Evolutionary conservation across 106 monocot genomes (phyloP).

Genomic region (Gastrodia elata): DNA sequence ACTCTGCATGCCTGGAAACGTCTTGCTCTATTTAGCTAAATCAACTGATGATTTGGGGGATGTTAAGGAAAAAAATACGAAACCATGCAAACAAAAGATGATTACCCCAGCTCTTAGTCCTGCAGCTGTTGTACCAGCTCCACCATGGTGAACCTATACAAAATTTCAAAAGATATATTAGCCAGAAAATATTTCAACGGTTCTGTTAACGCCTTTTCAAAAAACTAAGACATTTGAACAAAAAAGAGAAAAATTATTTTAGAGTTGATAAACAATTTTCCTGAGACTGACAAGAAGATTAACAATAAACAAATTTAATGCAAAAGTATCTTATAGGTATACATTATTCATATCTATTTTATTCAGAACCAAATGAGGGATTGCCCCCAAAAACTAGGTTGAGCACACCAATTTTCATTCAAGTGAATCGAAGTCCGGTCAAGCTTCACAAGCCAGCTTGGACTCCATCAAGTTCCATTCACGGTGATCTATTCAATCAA

Average conservation of each 20-base stretch:
- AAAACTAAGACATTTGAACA: not conserved
- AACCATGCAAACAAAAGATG: not conserved
- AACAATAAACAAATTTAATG: too few species aligned
- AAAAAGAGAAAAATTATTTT: not conserved
- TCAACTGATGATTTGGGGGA: not conserved
- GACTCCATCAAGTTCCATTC: too few species aligned
- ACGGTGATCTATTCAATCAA: too few species aligned
- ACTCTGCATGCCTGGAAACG: not conserved
- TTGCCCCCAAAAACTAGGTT: too few species aligned
- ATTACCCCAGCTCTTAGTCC: slow-evolving; percentile 91
- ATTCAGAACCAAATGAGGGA: too few species aligned
- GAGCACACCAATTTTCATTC: too few species aligned
- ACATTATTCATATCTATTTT: too few species aligned
- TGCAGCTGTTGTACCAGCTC: slow-evolving; percentile 91
- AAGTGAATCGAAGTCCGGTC: too few species aligned
- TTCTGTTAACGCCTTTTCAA: not conserved
- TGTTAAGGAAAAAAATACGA: not conserved
- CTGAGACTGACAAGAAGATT: not conserved
- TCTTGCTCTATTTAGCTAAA: not conserved
- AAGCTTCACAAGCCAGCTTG: too few species aligned
- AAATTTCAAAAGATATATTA: slow-evolving; percentile 1
- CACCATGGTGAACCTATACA: slow-evolving; percentile 89
- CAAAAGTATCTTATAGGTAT: not conserved
- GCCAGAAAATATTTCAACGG: not conserved
- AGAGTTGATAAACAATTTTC: not conserved